Base-by-base conservation (phyloP, 129 eudicot genomes). In the Gnaphalium uliginosum region DNA sequence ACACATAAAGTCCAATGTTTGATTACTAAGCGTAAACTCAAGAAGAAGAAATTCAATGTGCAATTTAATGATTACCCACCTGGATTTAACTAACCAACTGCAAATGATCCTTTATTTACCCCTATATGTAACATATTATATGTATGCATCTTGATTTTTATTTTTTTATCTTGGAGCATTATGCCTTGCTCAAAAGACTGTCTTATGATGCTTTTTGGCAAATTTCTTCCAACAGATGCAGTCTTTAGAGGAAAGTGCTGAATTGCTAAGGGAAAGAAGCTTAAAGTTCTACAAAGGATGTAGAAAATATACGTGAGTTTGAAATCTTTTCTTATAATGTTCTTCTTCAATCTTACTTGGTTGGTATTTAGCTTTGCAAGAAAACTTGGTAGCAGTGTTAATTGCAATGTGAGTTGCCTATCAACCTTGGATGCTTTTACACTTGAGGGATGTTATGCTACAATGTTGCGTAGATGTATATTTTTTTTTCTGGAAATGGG, bases 241-340 rank as follows among this genome's bases (percentile, higher is more conserved):
- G 76, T 80, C 87, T 77, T 77, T 91, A 80, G 99, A 94, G 87
- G 99, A 94, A 77, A 80, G 97, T 86, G 92, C 99, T 76, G 99
- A 94, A 72, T 82, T 89, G 71, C 75, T 94, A 80, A 82, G 99
- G 82, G 99, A 94, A 39, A 87, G 97, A 89, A 87, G 97, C 80
- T 80, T 89, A 79, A 94, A 87, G 82, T 94, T 94, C 81, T 94
- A 89, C 78, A 94, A 94, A 86, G 99, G 99, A 81, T 91, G 96
- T 73, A 85, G 99, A 43, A 94, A 91, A 84, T 94, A 94, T 81
- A 94, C 99, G 99, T 94, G 80, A 84, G 98, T 72, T 13, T 30
- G 56, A 21, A 4, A 25, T 26, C 26, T 15, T 21, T n/a, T 23
- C 4, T 7, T 66, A 5, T 6, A 5, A 13, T 22, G 43, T 53